A percentile compares a stretch with the other conserved stretches of the same genome.
phyloP scores from a whole-genome alignment of 495 filamentous ascomycete species.

The Penicillium macrosclerotiorum region DNA sequence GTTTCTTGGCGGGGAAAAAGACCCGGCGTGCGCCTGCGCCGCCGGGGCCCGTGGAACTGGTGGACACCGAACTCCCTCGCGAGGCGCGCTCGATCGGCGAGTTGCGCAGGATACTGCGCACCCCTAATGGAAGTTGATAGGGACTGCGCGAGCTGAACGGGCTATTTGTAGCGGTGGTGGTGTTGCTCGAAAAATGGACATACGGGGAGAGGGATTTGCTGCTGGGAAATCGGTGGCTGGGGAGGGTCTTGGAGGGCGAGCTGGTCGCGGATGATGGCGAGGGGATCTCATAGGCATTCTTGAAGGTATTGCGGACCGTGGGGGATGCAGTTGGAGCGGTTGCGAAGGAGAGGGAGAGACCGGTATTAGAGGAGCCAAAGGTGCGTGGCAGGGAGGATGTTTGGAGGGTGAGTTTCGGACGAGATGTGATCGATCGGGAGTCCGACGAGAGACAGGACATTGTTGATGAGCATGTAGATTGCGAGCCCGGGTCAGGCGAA shows the following conservation, averaged over 20 bases:
- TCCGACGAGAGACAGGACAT: constrained; percentile 27
- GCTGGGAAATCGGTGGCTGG: constrained; percentile 32
- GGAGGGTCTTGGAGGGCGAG: constrained; percentile 28
- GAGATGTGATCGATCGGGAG: constrained; percentile 44
- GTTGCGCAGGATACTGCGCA: constrained; percentile 76
- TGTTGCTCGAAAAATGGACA: constrained; percentile 23
- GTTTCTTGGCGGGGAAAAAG: constrained; percentile 57
- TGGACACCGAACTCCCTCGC: constrained; percentile 36
- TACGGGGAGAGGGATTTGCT: constrained; percentile 32
- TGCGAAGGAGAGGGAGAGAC: constrained; percentile 55
- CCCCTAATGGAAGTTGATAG: constrained; percentile 63
- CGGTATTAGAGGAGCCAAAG: constrained; percentile 54
- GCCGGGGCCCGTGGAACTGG: constrained; percentile 31
- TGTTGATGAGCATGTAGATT: constrained; percentile 29
- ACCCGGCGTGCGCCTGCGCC: constrained; percentile 40
- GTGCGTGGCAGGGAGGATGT: constrained; percentile 54
- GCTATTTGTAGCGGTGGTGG: too few relatives aligned
- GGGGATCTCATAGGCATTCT: constrained; percentile 71
- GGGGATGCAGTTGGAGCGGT: constrained; percentile 65
- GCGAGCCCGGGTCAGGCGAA: constrained; percentile 2
- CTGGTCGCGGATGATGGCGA: constrained; percentile 61
- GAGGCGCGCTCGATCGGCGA: constrained; percentile 52
- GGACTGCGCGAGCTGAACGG: constrained; percentile 40
- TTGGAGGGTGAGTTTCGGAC: constrained; percentile 80
- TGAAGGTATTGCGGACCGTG: constrained; percentile 78